Base-by-base conservation (phyloP, 768 basidiomycete species). In the Suillus hirtellus region DNA sequence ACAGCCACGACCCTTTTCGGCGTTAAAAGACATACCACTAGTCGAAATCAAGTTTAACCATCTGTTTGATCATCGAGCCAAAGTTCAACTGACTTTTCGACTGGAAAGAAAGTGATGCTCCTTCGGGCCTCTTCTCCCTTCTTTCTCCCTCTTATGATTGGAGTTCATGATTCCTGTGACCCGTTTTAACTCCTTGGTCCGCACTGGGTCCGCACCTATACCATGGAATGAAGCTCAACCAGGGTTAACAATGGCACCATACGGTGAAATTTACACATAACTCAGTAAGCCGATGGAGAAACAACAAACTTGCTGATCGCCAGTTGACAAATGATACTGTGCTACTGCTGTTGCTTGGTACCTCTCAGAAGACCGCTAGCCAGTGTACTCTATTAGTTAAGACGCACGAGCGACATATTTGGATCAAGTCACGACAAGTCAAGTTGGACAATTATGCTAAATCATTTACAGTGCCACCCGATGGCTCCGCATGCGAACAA, bases 1-100 rank as follows among this genome's bases (percentile, higher is more conserved):
- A 58, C 56, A 42, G 56, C 56, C 56, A 58, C 56, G 31, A 27
- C 7, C 24, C 27, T 12, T 11, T 58, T 58, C 42, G 37, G 38
- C 40, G 11, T 6, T 31, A 15, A 55, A 35, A 53, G 31, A 31
- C 31, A 31, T 7, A 43, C 10, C 3, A 27, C 49, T 50, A 50
- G 49, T 50, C 49, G 10, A 50, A 15, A 50, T 50, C 21, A 12
- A 7, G 47, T 24, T 49, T 49, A 24, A 27, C 2, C 7, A 24
- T 27, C 12, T 49, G 24, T 21, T 46, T 11, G 31, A 31, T 6
- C 31, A 31, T 31, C 31, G 6, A 31, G 31, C 44, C 44, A 46
- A 46, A 46, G 44, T 11, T 49, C 24, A 49, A 27, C 14, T 14
- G 47, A 14, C 7, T 49, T 15, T 46, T 11, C n/a, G 21, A 24